A percentile compares a stretch with the other conserved stretches of the same genome.
These are phyloP conservation scores for Asterella californica DNA, from an alignment of 225 moss, liverwort and hornwort genomes.

Conservation along the genomic window DNA sequence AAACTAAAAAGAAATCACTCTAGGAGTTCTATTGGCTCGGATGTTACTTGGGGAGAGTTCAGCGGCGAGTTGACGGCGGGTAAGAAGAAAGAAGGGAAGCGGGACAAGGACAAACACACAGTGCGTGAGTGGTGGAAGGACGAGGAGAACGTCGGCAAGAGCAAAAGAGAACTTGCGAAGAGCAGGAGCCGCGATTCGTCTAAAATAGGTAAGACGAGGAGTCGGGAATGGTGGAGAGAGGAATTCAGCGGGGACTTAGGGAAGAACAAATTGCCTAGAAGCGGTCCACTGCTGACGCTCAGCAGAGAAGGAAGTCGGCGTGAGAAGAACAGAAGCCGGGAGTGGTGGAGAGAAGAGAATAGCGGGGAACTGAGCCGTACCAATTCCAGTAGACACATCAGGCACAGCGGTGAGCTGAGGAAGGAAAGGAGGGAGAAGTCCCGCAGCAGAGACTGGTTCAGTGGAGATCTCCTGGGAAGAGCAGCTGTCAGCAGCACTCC, in stretches of 20 bases:
- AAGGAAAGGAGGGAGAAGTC: conserved; percentile 72
- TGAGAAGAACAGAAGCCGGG: conserved; percentile 53
- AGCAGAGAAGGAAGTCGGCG: conserved; percentile 43
- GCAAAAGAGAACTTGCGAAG: conserved; percentile 61
- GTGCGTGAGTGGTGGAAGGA: conserved; percentile 68
- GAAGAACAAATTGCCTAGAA: conserved; percentile 59
- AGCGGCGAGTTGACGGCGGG: conserved; percentile 40
- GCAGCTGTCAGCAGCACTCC: conserved; percentile 86
- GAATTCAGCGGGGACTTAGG: conserved; percentile 71
- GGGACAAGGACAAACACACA: conserved; percentile 40
- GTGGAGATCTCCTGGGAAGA: conserved; percentile 63
- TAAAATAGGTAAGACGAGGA: conserved; percentile 57
- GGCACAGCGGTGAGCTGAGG: conserved; percentile 61
- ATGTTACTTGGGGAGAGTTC: conserved; percentile 49
- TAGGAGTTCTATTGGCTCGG: conserved; percentile 64
- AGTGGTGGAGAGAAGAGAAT: conserved; percentile 81
- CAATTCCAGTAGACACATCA: conserved; percentile 48
- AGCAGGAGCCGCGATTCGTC: conserved; percentile 31
- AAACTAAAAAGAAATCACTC: conserved; percentile 61
- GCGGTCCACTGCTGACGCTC: conserved; percentile 43
- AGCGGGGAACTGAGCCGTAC: conserved; percentile 44
- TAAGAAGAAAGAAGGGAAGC: conserved; percentile 42
- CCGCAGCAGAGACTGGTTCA: conserved; percentile 77
- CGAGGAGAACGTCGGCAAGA: conserved; percentile 59
- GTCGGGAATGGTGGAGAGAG: conserved; percentile 93